These are phyloP conservation scores for Talaromyces rugulosus DNA, from an alignment of 2,329 filamentous ascomycete genomes.

Conservation along the genomic window DNA sequence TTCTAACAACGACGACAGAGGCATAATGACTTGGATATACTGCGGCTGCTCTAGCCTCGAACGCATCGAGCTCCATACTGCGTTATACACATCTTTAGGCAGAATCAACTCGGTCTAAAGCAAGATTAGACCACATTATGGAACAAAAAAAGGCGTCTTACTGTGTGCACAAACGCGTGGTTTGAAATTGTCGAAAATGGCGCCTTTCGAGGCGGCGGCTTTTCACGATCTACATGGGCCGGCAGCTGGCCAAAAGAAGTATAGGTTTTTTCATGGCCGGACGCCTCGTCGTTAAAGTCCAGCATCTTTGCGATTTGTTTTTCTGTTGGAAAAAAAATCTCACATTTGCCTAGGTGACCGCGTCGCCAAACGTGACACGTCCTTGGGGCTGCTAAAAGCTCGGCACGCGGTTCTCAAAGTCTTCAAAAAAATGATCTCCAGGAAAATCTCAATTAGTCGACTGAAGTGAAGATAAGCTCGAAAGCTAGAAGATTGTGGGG, in stretches of 20 bases:
- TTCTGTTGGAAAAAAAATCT: background rate
- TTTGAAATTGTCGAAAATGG: constrained; percentile 68
- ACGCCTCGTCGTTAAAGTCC: constrained; percentile 36
- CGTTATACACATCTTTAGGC: constrained; percentile 58
- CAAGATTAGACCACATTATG: background rate
- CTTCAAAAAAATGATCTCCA: background rate
- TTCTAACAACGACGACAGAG: constrained; percentile 66
- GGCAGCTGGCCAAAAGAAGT: constrained; percentile 66
- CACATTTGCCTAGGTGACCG: background rate
- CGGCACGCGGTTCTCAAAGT: background rate
- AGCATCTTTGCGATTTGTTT: constrained; percentile 34
- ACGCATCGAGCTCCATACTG: constrained; percentile 52
- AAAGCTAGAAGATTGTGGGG: constrained; percentile 1
- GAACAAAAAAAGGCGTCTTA: constrained; percentile 26
- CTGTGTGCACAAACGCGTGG: constrained; percentile 67
- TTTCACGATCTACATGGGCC: constrained; percentile 64
- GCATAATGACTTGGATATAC: constrained; percentile 69
- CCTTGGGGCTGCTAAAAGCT: background rate
- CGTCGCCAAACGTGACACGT: background rate
- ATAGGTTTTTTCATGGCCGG: constrained; percentile 60
- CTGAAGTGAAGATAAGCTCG: constrained; percentile 11
- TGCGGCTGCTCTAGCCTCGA: constrained; percentile 33
- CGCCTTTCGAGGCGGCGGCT: constrained; percentile 67
- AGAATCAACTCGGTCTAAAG: constrained; percentile 61
- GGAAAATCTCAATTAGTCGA: constrained; percentile 3